phyloP scores from a whole-genome alignment of 2,329 filamentous ascomycete genomes.

The Lecanosticta acicola region DNA sequence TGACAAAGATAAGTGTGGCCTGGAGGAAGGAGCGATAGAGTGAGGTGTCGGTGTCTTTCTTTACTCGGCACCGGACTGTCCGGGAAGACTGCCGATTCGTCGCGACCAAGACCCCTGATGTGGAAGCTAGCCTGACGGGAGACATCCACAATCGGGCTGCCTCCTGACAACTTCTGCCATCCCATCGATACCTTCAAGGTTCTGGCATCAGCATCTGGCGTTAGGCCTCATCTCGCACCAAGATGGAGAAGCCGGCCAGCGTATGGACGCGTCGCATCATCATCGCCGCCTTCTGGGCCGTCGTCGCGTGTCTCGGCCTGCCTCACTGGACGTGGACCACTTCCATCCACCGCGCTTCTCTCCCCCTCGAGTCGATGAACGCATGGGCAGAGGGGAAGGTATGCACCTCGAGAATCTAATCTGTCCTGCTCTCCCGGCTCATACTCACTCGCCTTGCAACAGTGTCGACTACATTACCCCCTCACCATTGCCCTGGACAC shows the following conservation, averaged over 20 bases:
- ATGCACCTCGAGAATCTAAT: slow-evolving; percentile 10
- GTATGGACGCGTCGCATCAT: slow-evolving; percentile 66
- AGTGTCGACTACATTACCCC: slow-evolving; percentile 89
- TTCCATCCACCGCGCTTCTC: slow-evolving; percentile 76
- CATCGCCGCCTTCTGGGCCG: slow-evolving; percentile 82
- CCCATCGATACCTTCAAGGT: too few relatives aligned
- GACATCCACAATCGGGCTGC: too few relatives aligned
- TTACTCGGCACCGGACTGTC: too few relatives aligned
- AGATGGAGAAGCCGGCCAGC: slow-evolving; percentile 65
- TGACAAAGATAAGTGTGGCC: too few relatives aligned
- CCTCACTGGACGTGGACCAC: slow-evolving; percentile 97
- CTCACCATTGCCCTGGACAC: slow-evolving; percentile 74
- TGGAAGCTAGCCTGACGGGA: not conserved
- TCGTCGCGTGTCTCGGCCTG: slow-evolving; percentile 75
- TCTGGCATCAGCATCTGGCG: too few relatives aligned
- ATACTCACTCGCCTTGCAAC: slow-evolving; percentile 1
- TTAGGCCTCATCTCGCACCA: too few relatives aligned
- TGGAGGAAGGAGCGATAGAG: too few relatives aligned
- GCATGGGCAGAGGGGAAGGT: slow-evolving; percentile 90
- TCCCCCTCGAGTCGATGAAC: slow-evolving; percentile 81
- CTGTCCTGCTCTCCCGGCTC: too few relatives aligned
- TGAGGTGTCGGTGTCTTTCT: too few relatives aligned
- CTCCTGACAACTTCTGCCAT: not conserved
- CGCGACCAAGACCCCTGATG: not conserved
- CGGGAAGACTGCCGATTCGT: not conserved